A percentile compares a stretch with the other conserved stretches of the same genome.
These are phyloP conservation scores for Termitomyces sp. DNA, from an alignment of 768 basidiomycete genomes.

Conservation along the genomic window DNA sequence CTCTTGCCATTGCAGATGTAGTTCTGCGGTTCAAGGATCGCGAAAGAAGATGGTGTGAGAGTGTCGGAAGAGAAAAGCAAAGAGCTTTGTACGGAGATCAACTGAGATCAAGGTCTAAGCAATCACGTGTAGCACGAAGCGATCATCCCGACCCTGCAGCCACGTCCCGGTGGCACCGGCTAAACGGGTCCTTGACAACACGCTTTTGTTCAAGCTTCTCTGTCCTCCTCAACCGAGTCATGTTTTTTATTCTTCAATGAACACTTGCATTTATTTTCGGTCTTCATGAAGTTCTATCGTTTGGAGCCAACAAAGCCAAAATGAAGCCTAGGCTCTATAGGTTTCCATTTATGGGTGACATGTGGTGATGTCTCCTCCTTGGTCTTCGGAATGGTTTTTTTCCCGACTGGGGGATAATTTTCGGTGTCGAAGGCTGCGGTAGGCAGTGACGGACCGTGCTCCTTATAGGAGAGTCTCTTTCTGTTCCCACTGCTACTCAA, in stretches of 20 bases:
- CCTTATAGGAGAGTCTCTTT: too few relatives aligned
- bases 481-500: too few relatives aligned
- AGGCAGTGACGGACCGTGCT: too few relatives aligned
- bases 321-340: too few relatives aligned
- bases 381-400: background rate
- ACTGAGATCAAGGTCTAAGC: background rate
- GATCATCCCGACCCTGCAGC: background rate
- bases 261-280: background rate
- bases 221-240: background rate
- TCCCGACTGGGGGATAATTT: background rate
- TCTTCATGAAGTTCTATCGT: too few relatives aligned
- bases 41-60: slow-evolving; percentile 1
- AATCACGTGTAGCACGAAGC: background rate
- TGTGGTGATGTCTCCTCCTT: background rate
- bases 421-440: too few relatives aligned
- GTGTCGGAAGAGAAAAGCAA: background rate
- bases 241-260: background rate
- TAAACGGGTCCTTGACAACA: background rate
- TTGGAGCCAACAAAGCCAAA: background rate
- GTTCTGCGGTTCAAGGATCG: slow-evolving; percentile 6
- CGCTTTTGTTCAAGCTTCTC: background rate
- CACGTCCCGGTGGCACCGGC: background rate
- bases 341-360: background rate
- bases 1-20: slow-evolving; percentile 44
- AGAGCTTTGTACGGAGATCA: background rate